These are phyloP conservation scores for Pseudogymnoascus sp. DNA, from an alignment of 2,329 filamentous ascomycete genomes.

Conservation along the genomic window DNA sequence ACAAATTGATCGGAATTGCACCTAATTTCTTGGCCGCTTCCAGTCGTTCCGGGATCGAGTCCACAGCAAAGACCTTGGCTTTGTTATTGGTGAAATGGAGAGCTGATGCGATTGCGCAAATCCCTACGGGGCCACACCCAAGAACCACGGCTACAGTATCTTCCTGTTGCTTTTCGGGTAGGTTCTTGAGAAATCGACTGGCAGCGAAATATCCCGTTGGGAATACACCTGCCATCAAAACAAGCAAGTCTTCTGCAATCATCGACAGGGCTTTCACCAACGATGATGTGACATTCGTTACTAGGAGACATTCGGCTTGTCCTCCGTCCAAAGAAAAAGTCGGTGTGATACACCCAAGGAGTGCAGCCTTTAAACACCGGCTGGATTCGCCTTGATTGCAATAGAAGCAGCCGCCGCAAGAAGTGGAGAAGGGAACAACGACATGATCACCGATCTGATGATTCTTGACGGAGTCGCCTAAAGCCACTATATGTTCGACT, in stretches of 20 bases:
- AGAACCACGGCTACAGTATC: background rate
- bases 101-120: background rate
- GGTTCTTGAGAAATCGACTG: slow-evolving; percentile 20
- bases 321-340: background rate
- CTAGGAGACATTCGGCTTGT: background rate
- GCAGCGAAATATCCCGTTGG: slow-evolving; percentile 17
- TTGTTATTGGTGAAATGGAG: background rate
- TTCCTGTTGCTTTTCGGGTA: slow-evolving; percentile 8
- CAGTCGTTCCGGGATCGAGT: slow-evolving; percentile 23
- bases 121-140: slow-evolving; percentile 4
- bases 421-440: slow-evolving; percentile 39
- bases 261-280: slow-evolving; percentile 10
- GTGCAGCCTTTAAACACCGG: slow-evolving; percentile 31
- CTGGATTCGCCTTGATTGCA: slow-evolving; percentile 41
- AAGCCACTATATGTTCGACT: slow-evolving; percentile 48
- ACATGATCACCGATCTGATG: slow-evolving; percentile 52
- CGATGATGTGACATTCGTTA: background rate
- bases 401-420: slow-evolving; percentile 40
- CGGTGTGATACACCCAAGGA: slow-evolving; percentile 30
- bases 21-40: slow-evolving; percentile 25
- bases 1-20: slow-evolving; percentile 30
- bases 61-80: slow-evolving; percentile 26
- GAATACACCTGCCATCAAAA: slow-evolving; percentile 25
- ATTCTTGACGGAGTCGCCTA: slow-evolving; percentile 21
- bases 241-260: slow-evolving; percentile 27